Evolutionary conservation across 2,329 filamentous ascomycete species (phyloP), one percentile per base, ranked within the genome.

Genomic region (Celoporthe dispersa): DNA sequence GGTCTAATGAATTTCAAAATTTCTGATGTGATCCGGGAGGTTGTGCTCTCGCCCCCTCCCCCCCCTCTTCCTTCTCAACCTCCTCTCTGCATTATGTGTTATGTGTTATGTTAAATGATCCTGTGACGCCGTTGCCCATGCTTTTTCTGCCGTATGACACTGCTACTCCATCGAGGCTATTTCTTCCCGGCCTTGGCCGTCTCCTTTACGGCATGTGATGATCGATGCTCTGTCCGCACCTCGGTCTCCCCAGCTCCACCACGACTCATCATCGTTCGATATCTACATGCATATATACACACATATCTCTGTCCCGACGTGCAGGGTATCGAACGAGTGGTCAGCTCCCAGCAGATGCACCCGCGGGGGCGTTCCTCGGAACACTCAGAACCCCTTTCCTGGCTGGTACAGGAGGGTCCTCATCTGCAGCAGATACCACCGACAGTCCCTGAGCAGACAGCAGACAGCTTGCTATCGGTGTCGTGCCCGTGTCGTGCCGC

Each of bases 1-100:
- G 57, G 57, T 22, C 22, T 33, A 37, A 60, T 60, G 57, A 37
- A 60, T 2, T 37, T 37, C 44, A n/a, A 60, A 60, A 37, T 37
- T 64, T 51, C 25, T 33, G 62, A 64, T 64, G 11, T 51, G 25
- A 39, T 35, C 41, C 35, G 35, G 41, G 25, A 31, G 62, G 62
- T 9, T 48, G 44, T 48, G 44, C 44, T 48, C 4, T 48, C 44
- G n/a, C 44, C 9, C 2, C 22, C 44, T 22, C 39, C 41, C 44
- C 16, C 44, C 44, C 22, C 44, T 22, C 39, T 16, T 19, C 16
- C 44, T 19, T 48, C 44, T n/a, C 44, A n/a, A 48, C 44, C 44
- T 22, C 44, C n/a, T 48, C 19, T 64, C 62, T 64, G 62, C 39
- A 64, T 64, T 64, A 64, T 64, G 62, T 51, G n/a, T 25, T 31